A percentile compares a stretch with the other conserved stretches of the same genome.
Conservation (phyloP, 306 rosid species). For the Datisca glomerata region DNA sequence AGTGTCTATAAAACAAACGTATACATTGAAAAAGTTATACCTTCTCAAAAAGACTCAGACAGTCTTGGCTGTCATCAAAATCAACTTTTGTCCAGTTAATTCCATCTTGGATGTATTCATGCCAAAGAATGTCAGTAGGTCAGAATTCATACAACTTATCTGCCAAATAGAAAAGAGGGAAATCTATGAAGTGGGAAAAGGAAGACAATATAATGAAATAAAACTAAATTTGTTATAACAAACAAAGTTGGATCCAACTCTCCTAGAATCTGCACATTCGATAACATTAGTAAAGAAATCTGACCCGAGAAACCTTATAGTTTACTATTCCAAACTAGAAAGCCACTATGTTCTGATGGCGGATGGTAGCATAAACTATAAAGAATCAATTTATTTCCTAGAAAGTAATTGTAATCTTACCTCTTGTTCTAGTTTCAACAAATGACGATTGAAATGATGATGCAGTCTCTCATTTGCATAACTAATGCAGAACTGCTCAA, state of each 20-base stretch:
- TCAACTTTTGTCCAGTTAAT: conserved; percentile 98
- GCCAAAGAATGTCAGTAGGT: conserved; percentile 13
- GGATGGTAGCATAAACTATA: background rate
- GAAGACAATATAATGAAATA: no score
- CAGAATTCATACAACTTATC: background rate
- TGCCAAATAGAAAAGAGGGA: background rate
- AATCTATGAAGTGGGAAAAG: background rate
- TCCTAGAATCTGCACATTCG: no score
- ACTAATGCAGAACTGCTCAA: conserved; percentile 98
- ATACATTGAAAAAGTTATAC: no score
- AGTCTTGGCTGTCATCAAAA: conserved; percentile 95
- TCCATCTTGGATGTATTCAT: conserved; percentile 97
- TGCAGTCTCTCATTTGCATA: conserved; percentile 97
- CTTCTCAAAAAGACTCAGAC: conserved; percentile 96
- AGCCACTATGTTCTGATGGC: background rate
- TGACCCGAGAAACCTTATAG: no score
- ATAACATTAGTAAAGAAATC: no score
- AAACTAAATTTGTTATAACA: no score
- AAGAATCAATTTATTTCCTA: background rate
- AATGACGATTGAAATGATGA: conserved; percentile 97
- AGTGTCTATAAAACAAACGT: no score
- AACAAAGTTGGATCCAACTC: no score
- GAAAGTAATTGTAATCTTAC: conserved; percentile 31
- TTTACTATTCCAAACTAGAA: no score
- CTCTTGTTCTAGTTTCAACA: conserved; percentile 98